These are phyloP conservation scores for Tylopilus sp. DNA, from an alignment of 768 basidiomycete genomes.

Conservation along the genomic window DNA sequence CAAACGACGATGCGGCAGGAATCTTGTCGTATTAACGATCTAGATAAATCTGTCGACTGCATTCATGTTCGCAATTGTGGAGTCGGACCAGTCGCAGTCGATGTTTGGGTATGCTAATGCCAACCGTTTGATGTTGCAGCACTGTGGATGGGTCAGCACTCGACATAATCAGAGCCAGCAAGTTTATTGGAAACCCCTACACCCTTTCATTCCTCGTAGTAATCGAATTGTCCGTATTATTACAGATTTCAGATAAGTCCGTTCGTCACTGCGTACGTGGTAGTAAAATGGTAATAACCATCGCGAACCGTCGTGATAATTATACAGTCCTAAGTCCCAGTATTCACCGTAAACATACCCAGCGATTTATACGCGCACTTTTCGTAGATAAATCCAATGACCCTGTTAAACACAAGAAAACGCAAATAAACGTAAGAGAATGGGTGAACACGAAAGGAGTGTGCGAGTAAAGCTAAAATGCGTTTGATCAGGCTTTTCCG, in stretches of 20 bases:
- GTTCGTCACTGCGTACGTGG: slow-evolving; percentile 1
- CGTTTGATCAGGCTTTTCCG: slow-evolving; percentile 32
- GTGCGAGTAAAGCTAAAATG: background rate
- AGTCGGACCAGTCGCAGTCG: too few relatives aligned
- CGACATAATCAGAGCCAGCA: too few relatives aligned
- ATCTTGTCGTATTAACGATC: too few relatives aligned
- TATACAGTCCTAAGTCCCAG: slow-evolving; percentile 19
- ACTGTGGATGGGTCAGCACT: too few relatives aligned
- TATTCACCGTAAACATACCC: slow-evolving; percentile 10
- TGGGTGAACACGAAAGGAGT: slow-evolving; percentile 1
- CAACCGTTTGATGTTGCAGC: too few relatives aligned
- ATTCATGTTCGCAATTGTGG: too few relatives aligned
- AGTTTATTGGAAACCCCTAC: too few relatives aligned
- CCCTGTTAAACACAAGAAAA: background rate
- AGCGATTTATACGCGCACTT: slow-evolving; percentile 14
- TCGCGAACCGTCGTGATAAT: slow-evolving; percentile 15
- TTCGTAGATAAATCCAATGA: background rate
- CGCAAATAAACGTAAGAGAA: background rate
- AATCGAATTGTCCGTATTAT: slow-evolving; percentile 8
- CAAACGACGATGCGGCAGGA: too few relatives aligned
- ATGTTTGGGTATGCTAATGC: too few relatives aligned
- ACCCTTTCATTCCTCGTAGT: too few relatives aligned
- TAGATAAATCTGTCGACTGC: too few relatives aligned
- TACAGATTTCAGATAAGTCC: slow-evolving; percentile 17
- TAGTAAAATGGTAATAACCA: too few relatives aligned